A percentile compares a stretch with the other conserved stretches of the same genome.
Conservation (phyloP, 306 rosid genomes). For the Cucurbita pepo region DNA sequence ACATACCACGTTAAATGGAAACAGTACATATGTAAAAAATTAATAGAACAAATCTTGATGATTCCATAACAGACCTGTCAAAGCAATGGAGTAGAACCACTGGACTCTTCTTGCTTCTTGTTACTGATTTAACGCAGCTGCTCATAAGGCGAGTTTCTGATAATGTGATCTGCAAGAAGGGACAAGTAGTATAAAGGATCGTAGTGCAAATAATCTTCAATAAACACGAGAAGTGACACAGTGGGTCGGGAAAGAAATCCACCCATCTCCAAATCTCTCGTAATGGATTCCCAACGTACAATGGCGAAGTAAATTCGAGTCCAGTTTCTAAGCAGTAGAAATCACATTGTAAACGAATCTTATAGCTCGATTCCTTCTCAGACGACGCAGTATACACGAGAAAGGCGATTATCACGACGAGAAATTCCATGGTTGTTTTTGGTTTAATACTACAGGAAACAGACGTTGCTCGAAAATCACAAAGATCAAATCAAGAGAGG, state of each 20-base stretch:
- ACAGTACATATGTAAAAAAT: neutral
- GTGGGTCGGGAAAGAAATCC: neutral
- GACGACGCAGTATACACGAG: neutral
- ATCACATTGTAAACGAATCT: neutral
- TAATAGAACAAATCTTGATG: neutral
- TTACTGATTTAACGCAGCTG: constrained; percentile 70
- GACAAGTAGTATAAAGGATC: neutral
- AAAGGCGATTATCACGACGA: neutral
- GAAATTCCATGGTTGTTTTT: neutral
- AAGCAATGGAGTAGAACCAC: constrained; percentile 84
- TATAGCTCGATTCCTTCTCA: neutral
- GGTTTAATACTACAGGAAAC: neutral
- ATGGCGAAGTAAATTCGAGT: neutral
- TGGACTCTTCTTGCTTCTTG: constrained; percentile 46
- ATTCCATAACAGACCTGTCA: constrained; percentile 47
- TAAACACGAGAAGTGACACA: neutral
- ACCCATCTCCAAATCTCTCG: neutral
- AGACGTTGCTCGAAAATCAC: neutral
- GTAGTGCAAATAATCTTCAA: neutral
- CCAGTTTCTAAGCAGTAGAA: neutral
- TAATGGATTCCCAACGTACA: neutral
- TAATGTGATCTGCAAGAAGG: constrained; percentile 34
- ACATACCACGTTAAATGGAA: constrained; percentile 8
- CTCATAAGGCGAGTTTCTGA: constrained; percentile 54
- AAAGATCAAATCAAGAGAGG: neutral